These are phyloP conservation scores for Venturia asperata DNA, from an alignment of 2,329 filamentous ascomycete species.

Conservation along the genomic window DNA sequence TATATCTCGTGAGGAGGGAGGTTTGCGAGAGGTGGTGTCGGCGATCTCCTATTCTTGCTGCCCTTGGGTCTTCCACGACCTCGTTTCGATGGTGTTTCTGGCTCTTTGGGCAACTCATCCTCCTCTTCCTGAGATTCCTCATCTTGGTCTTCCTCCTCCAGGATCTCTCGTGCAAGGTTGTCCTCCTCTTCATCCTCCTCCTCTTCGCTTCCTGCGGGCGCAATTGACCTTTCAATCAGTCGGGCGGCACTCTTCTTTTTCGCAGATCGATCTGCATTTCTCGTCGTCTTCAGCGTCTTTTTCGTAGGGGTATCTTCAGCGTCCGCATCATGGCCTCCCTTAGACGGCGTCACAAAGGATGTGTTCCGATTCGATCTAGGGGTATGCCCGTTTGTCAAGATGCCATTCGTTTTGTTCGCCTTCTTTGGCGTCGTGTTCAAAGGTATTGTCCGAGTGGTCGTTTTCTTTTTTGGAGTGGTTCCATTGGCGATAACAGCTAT, in stretches of 20 bases:
- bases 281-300: conserved; percentile 55
- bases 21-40: conserved; percentile 73
- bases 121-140: conserved; percentile 28
- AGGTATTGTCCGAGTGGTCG: conserved; percentile 28
- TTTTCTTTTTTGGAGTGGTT: conserved; percentile 35
- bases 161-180: conserved; percentile 63
- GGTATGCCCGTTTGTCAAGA: conserved; percentile 7
- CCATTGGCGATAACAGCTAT: conserved; percentile 22
- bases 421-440: conserved; percentile 21
- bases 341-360: conserved; percentile 13
- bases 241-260: conserved; percentile 74
- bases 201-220: conserved; percentile 58
- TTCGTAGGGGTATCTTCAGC: conserved; percentile 21
- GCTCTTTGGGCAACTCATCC: conserved; percentile 34
- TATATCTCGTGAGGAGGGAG: conserved; percentile 85
- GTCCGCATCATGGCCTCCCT: background rate
- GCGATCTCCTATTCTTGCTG: conserved; percentile 50
- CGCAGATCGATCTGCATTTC: conserved; percentile 76
- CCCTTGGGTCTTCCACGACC: conserved; percentile 47
- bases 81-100: conserved; percentile 36
- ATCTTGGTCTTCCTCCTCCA: conserved; percentile 47
- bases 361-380: conserved; percentile 17
- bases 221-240: conserved; percentile 51
- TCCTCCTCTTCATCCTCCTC: conserved; percentile 57
- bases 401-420: background rate